A percentile compares a stretch with the other conserved stretches of the same genome.
These are phyloP conservation scores for Blumeriella jaapii DNA, from an alignment of 2,329 filamentous ascomycete genomes.

Conservation along the genomic window DNA sequence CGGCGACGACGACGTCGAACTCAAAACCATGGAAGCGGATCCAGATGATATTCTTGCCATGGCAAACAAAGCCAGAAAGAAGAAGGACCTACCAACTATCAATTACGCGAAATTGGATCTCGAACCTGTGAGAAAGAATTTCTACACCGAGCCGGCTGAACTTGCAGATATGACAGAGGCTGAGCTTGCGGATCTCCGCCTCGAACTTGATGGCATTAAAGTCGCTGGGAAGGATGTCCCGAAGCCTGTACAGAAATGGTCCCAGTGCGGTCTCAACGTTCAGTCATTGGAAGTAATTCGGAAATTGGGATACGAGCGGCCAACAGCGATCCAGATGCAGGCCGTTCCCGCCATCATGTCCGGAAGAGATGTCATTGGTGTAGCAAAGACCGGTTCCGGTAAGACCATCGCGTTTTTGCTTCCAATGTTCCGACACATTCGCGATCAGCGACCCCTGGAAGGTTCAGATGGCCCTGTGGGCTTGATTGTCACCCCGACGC, in stretches of 20 bases:
- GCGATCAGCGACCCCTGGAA: constrained; percentile 75
- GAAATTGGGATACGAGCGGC: constrained; percentile 71
- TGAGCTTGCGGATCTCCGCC: constrained; percentile 67
- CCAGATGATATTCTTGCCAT: constrained; percentile 54
- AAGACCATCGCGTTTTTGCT: constrained; percentile 94
- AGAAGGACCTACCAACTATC: constrained; percentile 84
- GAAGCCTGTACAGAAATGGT: constrained; percentile 92
- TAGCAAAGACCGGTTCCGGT: constrained; percentile 94
- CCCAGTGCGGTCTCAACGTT: constrained; percentile 81
- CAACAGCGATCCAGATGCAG: constrained; percentile 90
- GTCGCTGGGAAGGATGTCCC: constrained; percentile 80
- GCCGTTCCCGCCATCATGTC: constrained; percentile 94
- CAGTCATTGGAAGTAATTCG: constrained; percentile 80
- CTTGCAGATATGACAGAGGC: constrained; percentile 72
- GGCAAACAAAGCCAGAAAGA: constrained; percentile 56
- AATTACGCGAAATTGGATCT: constrained; percentile 83
- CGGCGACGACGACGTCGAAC: constrained; percentile 65
- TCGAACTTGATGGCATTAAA: constrained; percentile 92
- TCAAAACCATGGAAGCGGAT: constrained; percentile 51
- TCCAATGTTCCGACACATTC: constrained; percentile 97
- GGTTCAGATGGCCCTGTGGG: constrained; percentile 79
- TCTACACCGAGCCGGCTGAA: constrained; percentile 86
- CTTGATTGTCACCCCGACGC: constrained; percentile 85
- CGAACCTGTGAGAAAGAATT: constrained; percentile 80
- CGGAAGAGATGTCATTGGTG: constrained; percentile 86